These are phyloP conservation scores for Lactarius sanguifluus DNA, from an alignment of 768 basidiomycete species.

Conservation along the genomic window DNA sequence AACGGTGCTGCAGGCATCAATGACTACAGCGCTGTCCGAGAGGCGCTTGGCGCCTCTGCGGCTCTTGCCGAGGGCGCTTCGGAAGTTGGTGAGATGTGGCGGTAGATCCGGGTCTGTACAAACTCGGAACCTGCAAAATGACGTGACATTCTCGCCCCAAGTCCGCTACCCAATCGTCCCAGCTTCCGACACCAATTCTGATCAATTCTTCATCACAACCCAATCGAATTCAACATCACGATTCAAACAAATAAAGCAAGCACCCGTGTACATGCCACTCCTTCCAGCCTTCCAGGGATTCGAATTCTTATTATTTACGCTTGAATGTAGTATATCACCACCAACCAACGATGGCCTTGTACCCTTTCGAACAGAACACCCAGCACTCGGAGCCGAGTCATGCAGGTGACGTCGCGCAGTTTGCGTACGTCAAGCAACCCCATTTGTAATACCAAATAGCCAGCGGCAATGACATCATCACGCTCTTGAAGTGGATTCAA, in stretches of 20 bases:
- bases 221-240: slow-evolving; percentile 9
- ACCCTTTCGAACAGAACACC: slow-evolving; percentile 3
- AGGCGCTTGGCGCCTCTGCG: slow-evolving; percentile 37
- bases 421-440: slow-evolving; percentile 12
- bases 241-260: slow-evolving; percentile 13
- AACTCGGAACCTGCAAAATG: neutral
- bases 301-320: slow-evolving; percentile 7
- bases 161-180: neutral
- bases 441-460: slow-evolving; percentile 7
- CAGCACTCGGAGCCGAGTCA: neutral
- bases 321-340: slow-evolving; percentile 18
- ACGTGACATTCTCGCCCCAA: slow-evolving; percentile 6
- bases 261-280: slow-evolving; percentile 8
- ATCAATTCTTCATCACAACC: slow-evolving; percentile 6
- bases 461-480: neutral
- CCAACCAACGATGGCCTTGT: slow-evolving; percentile 11
- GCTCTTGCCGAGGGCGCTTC: slow-evolving; percentile 40
- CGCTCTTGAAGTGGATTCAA: neutral
- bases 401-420: neutral
- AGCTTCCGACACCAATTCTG: slow-evolving; percentile 1
- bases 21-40: slow-evolving; percentile 53
- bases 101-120: slow-evolving; percentile 24
- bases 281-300: slow-evolving; percentile 3
- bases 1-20: slow-evolving; percentile 61
- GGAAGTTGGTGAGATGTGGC: slow-evolving; percentile 61